Base-by-base conservation (phyloP, 139 green algal genomes). In the Coelastrella sp. region DNA sequence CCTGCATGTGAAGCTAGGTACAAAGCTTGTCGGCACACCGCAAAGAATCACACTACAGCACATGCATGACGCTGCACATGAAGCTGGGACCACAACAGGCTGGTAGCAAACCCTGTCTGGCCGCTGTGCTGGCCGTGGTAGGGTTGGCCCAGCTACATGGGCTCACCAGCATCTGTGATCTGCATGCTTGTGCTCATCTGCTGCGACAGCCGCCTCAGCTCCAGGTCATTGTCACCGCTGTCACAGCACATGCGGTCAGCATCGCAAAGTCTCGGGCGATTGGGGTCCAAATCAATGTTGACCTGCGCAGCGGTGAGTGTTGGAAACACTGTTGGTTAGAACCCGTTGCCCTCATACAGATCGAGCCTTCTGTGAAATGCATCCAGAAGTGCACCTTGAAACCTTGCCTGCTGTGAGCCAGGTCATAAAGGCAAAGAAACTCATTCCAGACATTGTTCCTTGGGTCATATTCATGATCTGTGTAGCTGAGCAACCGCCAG, bases 171-270 rank as follows among this genome's bases (percentile, higher is more conserved):
- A 8, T 78, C 81, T 57, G 6, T 77, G 10, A 87, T 76, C 65
- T 57, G 77, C 83, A 88, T 81, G 66, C 6, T 10, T 57, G 54
- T 58, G 5, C 32, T 71, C 68, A 88, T 80, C 32, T 65, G 83
- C 68, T 88, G 83, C 22, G 83, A 88, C 19, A 88, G 83, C 60
- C 7, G 61, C 83, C 11, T 68, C 54, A 80, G 7, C 23, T 17
- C 47, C 65, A 61, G 8, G 7, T 17, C 19, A 32, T 23, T 84
- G 78, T 56, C 23, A 10, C 78, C 71, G 56, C 76, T 82, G 20
- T 47, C 32, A 61, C 76, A 59, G 76, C 22, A 19, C 32, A 61
- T 17, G 7, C 7, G 7, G 7, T 11, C 47, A 47, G 80, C 80
- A 16, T 58, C 80, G 7, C 7, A 10, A 17, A 10, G 7, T 68